Evolutionary conservation across 768 basidiomycete genomes (phyloP), one percentile per base, ranked within the genome.

Genomic region (Exsudoporus frostii): DNA sequence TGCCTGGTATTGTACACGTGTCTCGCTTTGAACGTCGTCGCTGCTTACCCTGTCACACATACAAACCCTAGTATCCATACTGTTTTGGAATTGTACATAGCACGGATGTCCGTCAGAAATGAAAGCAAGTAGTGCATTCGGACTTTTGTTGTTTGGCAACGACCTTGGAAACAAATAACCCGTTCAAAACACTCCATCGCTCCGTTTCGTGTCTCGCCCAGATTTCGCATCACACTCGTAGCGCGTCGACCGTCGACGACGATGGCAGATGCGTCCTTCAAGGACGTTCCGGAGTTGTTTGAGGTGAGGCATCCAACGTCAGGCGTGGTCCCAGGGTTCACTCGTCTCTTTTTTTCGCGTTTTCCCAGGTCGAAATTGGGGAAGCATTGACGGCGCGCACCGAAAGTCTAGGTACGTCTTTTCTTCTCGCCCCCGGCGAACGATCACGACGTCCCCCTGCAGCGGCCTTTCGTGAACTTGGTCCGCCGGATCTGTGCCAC

Each of bases 391-490:
- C 88, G 25, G 88, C 94, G 42, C 80, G 96, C 54, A 98, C 96
- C 8, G 97, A 99, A 69, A 86, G 85, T 50, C 78, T 98, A 54
- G 86, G 96, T 96, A 59, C 64, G 90, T 77, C 44, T 38, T 14
- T 46, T 36, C 22, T 24, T 19, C n/a, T 33, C 10, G 1, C n/a
- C n/a, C n/a, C 7, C 1, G 9, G 25, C n/a, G 0, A 6, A 46
- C 33, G 13, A 43, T 24, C 10, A 14, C 33, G 14, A 38, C 25
- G 10, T 22, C 7, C 2, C 10, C 15, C n/a, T 19, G 2, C 51
- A 98, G 96, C 92, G 7, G 87, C 92, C 11, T 99, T 98, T 73
- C 82, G 95, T 33, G 96, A 99, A 74, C 85, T 99, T 17, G 97
- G 97, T 13, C 97, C 97, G 0, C 97, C 97, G 7, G 97, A 99